These are phyloP conservation scores for Lumnitzera littorea DNA, from an alignment of 345 rosid species.

Conservation along the genomic window DNA sequence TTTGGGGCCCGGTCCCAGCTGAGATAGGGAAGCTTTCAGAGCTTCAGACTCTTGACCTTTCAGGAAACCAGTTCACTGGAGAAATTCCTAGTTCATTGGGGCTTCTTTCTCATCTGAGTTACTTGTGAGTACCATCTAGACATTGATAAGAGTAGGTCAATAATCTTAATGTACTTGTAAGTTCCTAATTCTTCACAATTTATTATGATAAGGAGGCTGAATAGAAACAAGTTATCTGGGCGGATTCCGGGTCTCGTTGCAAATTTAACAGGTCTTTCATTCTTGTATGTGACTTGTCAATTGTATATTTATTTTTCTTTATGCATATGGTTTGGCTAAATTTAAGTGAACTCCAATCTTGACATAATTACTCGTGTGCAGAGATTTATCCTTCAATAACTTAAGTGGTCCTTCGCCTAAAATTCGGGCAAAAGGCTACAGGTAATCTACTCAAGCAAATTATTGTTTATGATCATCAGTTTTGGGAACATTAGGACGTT, in stretches of 20 bases:
- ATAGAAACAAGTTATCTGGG: slow-evolving; percentile 67
- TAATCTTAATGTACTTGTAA: slow-evolving; percentile 6
- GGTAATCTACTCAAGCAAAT: slow-evolving; percentile 29
- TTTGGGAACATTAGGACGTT: no score
- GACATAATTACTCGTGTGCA: slow-evolving; percentile 11
- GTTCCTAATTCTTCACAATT: slow-evolving; percentile 13
- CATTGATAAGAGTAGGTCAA: slow-evolving; percentile 1
- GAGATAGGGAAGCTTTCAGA: slow-evolving; percentile 65
- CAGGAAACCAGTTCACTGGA: slow-evolving; percentile 72
- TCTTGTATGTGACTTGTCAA: slow-evolving; percentile 49
- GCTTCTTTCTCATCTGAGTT: slow-evolving; percentile 54
- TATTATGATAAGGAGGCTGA: slow-evolving; percentile 59
- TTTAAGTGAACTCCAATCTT: neutral
- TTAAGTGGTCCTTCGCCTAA: slow-evolving; percentile 86
- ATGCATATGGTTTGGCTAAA: neutral
- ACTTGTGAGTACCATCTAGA: slow-evolving; percentile 66
- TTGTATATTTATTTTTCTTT: neutral
- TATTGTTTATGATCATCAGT: neutral
- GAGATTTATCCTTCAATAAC: slow-evolving; percentile 92
- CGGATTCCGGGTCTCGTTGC: slow-evolving; percentile 68
- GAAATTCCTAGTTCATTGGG: slow-evolving; percentile 81
- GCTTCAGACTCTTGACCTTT: slow-evolving; percentile 82
- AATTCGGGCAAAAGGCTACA: slow-evolving; percentile 76
- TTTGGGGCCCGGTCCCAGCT: slow-evolving; percentile 58
- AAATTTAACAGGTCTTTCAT: slow-evolving; percentile 77